Evolutionary conservation across 2,329 filamentous ascomycete genomes (phyloP).

Genomic region (Rhynchosporium graminicola): DNA sequence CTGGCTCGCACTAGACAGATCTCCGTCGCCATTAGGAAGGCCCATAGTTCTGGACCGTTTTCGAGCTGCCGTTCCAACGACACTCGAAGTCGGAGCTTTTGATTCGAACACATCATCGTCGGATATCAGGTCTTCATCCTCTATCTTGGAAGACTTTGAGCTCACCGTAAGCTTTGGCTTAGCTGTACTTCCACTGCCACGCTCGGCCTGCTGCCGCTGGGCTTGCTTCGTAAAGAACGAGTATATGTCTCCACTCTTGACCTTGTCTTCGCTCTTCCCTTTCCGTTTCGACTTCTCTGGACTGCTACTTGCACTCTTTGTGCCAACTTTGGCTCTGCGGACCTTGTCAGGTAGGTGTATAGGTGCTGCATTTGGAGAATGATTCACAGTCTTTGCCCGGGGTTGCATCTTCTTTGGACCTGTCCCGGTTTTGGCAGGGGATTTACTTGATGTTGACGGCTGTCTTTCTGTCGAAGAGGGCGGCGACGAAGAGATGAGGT

Average conservation of each 20-base stretch:
- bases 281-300: constrained; percentile 46
- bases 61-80: constrained; percentile 57
- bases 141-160: constrained; percentile 45
- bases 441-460: constrained; percentile 11
- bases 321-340: constrained; percentile 34
- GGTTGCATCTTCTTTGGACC: constrained; percentile 32
- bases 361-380: constrained; percentile 37
- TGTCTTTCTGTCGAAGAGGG: constrained; percentile 21
- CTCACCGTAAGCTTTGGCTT: constrained; percentile 41
- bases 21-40: constrained; percentile 33
- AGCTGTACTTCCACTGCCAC: constrained; percentile 16
- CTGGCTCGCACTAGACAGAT: constrained; percentile 46
- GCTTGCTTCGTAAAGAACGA: constrained; percentile 64
- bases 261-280: constrained; percentile 51
- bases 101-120: constrained; percentile 58
- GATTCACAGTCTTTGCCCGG: constrained; percentile 34
- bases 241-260: constrained; percentile 57
- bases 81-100: constrained; percentile 53
- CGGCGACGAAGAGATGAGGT: constrained; percentile 33
- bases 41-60: constrained; percentile 51
- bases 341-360: constrained; percentile 36
- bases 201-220: constrained; percentile 45
- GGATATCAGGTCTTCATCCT: constrained; percentile 48
- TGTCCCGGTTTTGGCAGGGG: constrained; percentile 35
- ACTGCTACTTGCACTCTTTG: constrained; percentile 45